A percentile compares a stretch with the other conserved stretches of the same genome.
phyloP scores from a whole-genome alignment of 2,329 filamentous ascomycete species.

The Nemania serpens region DNA sequence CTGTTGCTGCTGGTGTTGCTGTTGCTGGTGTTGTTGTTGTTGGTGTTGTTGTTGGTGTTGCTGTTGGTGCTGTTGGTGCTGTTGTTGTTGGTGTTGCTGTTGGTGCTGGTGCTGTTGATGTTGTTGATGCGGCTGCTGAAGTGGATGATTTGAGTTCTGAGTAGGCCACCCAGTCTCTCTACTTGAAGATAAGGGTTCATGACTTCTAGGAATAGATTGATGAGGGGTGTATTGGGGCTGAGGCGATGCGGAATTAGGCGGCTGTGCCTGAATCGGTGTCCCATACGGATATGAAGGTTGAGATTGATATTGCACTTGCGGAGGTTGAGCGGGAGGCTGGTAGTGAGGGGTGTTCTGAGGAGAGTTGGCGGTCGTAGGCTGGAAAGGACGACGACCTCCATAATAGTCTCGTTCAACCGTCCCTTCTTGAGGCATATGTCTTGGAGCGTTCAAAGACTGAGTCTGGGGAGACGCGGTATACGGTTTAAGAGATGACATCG shows the following conservation, averaged over 20 bases:
- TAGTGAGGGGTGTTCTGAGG: conserved; percentile 55
- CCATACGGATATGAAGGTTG: conserved; percentile 53
- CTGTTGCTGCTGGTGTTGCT: conserved; percentile 33
- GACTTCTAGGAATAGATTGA: conserved; percentile 48
- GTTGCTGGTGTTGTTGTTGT: conserved; percentile 33
- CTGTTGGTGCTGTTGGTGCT: conserved; percentile 31
- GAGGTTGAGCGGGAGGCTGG: conserved; percentile 46
- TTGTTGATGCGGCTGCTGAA: conserved; percentile 42
- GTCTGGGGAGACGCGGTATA: conserved; percentile 57
- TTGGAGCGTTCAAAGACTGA: conserved; percentile 52
- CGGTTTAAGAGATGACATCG: conserved; percentile 61
- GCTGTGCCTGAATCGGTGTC: conserved; percentile 47
- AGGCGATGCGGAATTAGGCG: conserved; percentile 53
- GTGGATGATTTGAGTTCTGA: conserved; percentile 37
- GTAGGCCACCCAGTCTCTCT: conserved; percentile 46
- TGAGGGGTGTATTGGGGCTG: conserved; percentile 60
- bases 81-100: conserved; percentile 31
- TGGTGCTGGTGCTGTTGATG: conserved; percentile 39
- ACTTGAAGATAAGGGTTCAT: conserved; percentile 46
- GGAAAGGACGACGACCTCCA: conserved; percentile 42
- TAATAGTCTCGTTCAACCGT: conserved; percentile 54
- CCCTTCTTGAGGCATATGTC: conserved; percentile 51
- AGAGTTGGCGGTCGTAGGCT: conserved; percentile 49
- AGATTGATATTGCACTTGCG: conserved; percentile 48
- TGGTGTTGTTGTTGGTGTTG: conserved; percentile 33